Base-by-base conservation (phyloP, 2,329 filamentous ascomycete species). In the Myrmaecium sp. region DNA sequence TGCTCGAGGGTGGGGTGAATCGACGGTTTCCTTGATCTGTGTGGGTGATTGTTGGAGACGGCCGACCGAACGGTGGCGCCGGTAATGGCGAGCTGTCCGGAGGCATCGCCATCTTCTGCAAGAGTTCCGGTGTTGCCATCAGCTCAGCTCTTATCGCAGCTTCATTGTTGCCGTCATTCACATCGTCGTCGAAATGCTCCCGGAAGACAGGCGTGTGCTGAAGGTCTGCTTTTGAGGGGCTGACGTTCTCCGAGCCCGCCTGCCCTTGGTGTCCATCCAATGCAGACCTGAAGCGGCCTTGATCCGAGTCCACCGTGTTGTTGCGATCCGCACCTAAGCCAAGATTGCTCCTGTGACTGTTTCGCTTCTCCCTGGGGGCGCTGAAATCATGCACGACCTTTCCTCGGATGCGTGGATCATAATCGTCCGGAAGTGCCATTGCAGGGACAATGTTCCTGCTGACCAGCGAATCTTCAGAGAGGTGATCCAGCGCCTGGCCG, bases 371-470 rank as follows among this genome's bases (percentile, higher is more conserved):
- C 27, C 67, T 55, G 5, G 69, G 70, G 4, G 63, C 66, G 25
- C 67, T 72, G 43, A 74, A 75, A 38, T 75, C 70, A 47, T 75
- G 69, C 1, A 74, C 58, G 13, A 69, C 61, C 25, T 64, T 70
- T 11, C 69, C 70, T 27, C 66, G 60, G 31, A 74, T 74, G 28
- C 68, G 58, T 8, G 69, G 68, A 37, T 73, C 68, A 39, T 69
- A 73, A 37, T 71, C 64, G 31, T 69, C 67, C 3, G 66, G 66
- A 13, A 51, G 23, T 2, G 36, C 24, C 28, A 67, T 56, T 2
- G 62, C 57, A 3, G 48, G 47, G 11, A 64, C 50, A 22, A 48
- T 44, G 8, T 60, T 40, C 26, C 54, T 62, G 12, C 55, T 59
- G 17, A 63, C 55, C 5, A 60, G 58, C 11, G 57, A 49, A 23